phyloP scores from a whole-genome alignment of 495 filamentous ascomycete genomes.

The Usnea hakonensis region DNA sequence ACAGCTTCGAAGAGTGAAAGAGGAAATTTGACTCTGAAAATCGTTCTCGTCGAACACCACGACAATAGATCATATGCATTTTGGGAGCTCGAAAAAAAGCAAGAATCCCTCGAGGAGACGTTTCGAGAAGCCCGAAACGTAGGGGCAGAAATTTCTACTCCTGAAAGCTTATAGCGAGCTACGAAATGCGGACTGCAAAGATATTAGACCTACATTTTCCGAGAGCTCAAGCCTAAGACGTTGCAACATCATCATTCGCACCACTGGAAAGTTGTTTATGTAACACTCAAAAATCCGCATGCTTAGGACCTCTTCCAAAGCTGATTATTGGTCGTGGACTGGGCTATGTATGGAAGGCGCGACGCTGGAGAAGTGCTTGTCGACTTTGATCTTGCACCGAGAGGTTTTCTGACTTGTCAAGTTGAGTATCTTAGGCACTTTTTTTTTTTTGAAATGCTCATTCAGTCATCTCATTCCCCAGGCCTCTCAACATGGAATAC shows the following conservation, averaged over 20 bases:
- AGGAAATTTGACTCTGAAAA: neutral
- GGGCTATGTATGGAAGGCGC: neutral
- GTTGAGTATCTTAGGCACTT: neutral
- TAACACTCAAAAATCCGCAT: neutral
- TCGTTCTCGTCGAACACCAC: neutral
- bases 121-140: neutral
- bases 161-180: too few relatives aligned
- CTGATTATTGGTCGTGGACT: neutral
- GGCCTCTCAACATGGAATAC: neutral
- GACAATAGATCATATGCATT: neutral
- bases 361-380: neutral
- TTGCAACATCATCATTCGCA: neutral
- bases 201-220: too few relatives aligned
- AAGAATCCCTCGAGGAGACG: neutral
- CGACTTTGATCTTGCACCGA: neutral
- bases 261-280: neutral
- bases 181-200: too few relatives aligned
- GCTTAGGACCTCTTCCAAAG: neutral
- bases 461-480: neutral
- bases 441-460: neutral
- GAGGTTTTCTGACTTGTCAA: neutral
- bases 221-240: neutral
- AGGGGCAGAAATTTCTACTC: neutral
- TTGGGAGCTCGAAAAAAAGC: neutral
- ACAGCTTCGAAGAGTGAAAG: constrained; percentile 47